Conservation (phyloP, 371 early-diverging fungal species). For the Quaeritorhiza haematococci region DNA sequence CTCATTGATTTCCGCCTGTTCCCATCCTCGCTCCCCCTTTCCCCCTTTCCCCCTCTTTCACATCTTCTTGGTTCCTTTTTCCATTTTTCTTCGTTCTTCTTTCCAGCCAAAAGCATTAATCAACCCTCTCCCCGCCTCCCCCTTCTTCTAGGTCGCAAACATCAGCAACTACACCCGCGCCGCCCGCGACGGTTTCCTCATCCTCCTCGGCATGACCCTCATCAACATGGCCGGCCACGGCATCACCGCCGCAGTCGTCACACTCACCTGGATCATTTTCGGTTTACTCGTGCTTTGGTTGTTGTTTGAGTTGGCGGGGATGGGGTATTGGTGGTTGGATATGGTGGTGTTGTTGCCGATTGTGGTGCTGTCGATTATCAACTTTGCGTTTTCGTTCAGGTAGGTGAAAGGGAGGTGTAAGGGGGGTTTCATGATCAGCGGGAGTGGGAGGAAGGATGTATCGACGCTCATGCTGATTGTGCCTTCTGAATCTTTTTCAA, state of each 20-base stretch:
- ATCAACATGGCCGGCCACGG: slow-evolving; percentile 20
- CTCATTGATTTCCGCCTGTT: too few species aligned
- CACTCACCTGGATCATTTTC: neutral
- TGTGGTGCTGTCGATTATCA: slow-evolving; percentile 8
- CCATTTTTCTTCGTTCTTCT: too few species aligned
- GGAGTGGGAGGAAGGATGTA: too few species aligned
- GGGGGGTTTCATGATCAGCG: too few species aligned
- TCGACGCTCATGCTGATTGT: too few species aligned
- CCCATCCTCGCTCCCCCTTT: neutral
- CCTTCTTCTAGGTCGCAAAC: neutral
- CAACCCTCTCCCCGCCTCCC: neutral
- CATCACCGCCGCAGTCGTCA: neutral
- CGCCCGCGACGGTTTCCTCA: slow-evolving; percentile 19
- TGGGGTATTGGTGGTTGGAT: neutral
- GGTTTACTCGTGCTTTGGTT: slow-evolving; percentile 1
- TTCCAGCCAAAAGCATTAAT: neutral
- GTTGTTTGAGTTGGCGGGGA: neutral
- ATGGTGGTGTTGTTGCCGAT: neutral
- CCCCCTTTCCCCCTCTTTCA: neutral
- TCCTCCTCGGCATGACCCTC: slow-evolving; percentile 16
- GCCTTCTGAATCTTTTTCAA: too few species aligned
- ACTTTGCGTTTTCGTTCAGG: slow-evolving; percentile 16
- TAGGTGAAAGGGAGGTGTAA: too few species aligned
- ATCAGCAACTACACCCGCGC: slow-evolving; percentile 13
- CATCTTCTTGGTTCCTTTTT: too few species aligned